phyloP scores from a whole-genome alignment of 1,284 basidiomycete genomes.

The Ceratobasidium papillatum region DNA sequence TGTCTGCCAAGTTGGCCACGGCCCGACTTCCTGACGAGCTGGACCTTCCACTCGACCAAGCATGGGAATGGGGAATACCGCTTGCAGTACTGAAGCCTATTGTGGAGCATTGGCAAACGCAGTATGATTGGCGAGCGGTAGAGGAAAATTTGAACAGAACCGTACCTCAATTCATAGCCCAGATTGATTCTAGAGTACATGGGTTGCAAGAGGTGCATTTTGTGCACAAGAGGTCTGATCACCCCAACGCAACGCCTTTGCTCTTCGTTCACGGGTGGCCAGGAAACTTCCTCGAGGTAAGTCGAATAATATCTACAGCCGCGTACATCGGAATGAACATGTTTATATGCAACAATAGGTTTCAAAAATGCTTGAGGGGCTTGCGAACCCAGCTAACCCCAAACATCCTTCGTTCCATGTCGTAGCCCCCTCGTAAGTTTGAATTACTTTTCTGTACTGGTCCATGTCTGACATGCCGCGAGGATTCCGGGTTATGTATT shows the following conservation, averaged over 20 bases:
- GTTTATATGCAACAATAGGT: constrained; percentile 34
- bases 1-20: constrained; percentile 19
- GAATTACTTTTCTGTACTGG: background rate
- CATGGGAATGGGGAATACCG: constrained; percentile 43
- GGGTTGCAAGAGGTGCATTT: constrained; percentile 39
- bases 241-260: constrained; percentile 40
- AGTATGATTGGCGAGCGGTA: constrained; percentile 40
- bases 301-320: background rate
- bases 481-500: constrained; percentile 45
- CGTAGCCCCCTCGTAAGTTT: constrained; percentile 44
- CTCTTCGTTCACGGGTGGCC: constrained; percentile 43
- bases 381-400: constrained; percentile 43
- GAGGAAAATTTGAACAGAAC: constrained; percentile 40
- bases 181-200: constrained; percentile 31
- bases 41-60: constrained; percentile 37
- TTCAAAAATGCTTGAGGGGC: constrained; percentile 44
- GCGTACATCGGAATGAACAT: no score
- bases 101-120: constrained; percentile 42
- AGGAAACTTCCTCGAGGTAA: constrained; percentile 42
- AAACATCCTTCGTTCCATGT: constrained; percentile 46
- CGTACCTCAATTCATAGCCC: constrained; percentile 42
- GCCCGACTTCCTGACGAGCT: constrained; percentile 42
- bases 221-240: constrained; percentile 39
- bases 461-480: background rate
- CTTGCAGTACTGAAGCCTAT: constrained; percentile 38